Percentiles rank a stretch among this genome's conserved stretches.
Conservation (phyloP, 1,284 basidiomycete genomes). For the Ceratobasidium sp. region DNA sequence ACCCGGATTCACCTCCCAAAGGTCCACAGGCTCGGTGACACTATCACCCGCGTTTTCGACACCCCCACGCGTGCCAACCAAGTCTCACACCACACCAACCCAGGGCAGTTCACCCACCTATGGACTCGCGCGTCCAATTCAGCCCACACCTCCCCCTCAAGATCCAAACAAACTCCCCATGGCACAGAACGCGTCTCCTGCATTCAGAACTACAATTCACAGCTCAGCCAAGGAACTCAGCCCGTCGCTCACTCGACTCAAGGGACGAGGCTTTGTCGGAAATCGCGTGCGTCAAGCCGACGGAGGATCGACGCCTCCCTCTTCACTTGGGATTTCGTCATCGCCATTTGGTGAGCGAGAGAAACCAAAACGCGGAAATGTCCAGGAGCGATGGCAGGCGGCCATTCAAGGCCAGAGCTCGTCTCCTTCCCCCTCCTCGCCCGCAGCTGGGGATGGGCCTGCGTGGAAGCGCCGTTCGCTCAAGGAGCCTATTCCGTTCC, state of each 20-base stretch:
- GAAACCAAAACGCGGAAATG: conserved; percentile 51
- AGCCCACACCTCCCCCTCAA: conserved; percentile 52
- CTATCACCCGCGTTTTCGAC: conserved; percentile 44
- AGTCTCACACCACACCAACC: conserved; percentile 15
- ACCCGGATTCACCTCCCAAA: conserved; percentile 47
- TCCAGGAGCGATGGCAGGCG: conserved; percentile 71
- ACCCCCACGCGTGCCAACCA: conserved; percentile 49
- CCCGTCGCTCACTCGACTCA: conserved; percentile 77
- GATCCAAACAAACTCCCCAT: conserved; percentile 49
- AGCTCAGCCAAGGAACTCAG: conserved; percentile 69
- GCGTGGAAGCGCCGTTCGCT: conserved; percentile 21
- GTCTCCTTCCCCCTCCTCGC: conserved; percentile 12
- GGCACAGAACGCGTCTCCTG: conserved; percentile 55
- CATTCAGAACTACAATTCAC: conserved; percentile 58
- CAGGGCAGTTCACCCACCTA: conserved; percentile 50
- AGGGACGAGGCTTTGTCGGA: conserved; percentile 82
- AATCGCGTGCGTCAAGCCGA: conserved; percentile 70
- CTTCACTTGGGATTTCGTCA: conserved; percentile 23
- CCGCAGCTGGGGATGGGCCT: not conserved
- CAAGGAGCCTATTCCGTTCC: conserved; percentile 14
- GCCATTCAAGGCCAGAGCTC: conserved; percentile 18
- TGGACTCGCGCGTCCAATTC: conserved; percentile 62
- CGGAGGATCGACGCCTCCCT: not conserved
- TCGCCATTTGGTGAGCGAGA: conserved; percentile 26
- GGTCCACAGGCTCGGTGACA: conserved; percentile 44